Conservation (phyloP, 2,329 filamentous ascomycete species). For the Colletotrichum sp. region DNA sequence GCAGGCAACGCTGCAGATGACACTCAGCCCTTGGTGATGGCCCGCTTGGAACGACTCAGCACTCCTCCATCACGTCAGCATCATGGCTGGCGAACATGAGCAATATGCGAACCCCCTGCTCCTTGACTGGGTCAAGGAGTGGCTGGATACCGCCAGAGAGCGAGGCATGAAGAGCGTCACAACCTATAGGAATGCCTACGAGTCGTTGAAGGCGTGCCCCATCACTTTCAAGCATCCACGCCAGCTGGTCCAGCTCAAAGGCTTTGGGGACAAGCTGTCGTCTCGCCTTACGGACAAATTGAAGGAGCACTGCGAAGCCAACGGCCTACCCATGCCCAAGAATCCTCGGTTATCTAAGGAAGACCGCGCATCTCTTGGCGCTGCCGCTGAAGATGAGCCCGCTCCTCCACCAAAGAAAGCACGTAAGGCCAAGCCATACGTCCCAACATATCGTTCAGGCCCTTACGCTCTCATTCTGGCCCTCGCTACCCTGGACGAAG, state of each 20-base stretch:
- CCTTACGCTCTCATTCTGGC: slow-evolving; percentile 75
- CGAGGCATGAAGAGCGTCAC: slow-evolving; percentile 72
- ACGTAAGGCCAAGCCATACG: slow-evolving; percentile 69
- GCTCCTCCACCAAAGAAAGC: slow-evolving; percentile 59
- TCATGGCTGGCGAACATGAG: slow-evolving; percentile 37
- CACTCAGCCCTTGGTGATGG: neutral
- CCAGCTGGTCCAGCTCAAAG: slow-evolving; percentile 74
- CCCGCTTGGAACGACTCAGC: slow-evolving; percentile 18
- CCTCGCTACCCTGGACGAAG: slow-evolving; percentile 64
- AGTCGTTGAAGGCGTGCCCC: slow-evolving; percentile 78
- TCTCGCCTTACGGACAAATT: slow-evolving; percentile 69
- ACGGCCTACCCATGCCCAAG: slow-evolving; percentile 72
- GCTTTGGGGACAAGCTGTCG: slow-evolving; percentile 75
- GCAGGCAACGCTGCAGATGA: neutral
- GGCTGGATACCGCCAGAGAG: slow-evolving; percentile 73
- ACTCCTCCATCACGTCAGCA: slow-evolving; percentile 16
- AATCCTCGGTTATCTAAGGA: slow-evolving; percentile 47
- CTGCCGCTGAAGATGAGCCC: slow-evolving; percentile 40
- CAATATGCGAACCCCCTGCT: slow-evolving; percentile 73
- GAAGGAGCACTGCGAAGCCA: slow-evolving; percentile 65
- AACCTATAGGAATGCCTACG: slow-evolving; percentile 78
- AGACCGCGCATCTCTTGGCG: slow-evolving; percentile 31
- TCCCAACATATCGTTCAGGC: slow-evolving; percentile 75
- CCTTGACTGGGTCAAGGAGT: slow-evolving; percentile 77
- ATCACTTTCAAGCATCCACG: slow-evolving; percentile 74